Base-by-base conservation (phyloP, 805 yeast genomes). In the Hanseniaspora taiwanica region DNA sequence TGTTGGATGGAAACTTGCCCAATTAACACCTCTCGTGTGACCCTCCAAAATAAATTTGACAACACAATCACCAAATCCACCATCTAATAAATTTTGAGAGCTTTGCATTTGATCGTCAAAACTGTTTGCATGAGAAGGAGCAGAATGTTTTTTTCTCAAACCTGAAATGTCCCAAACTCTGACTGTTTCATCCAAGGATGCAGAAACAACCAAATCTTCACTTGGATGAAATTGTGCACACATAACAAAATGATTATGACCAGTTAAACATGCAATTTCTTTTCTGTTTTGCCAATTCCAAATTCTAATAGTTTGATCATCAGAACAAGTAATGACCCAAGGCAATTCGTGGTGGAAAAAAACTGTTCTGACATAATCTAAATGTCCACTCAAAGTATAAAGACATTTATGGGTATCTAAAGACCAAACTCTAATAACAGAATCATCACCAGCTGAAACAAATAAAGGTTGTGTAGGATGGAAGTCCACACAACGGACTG, bases 201-300 rank as follows among this genome's bases (percentile, higher is more conserved):
- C 93, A 25, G 95, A 83, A 20, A 91, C 96, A 51, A 91, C 79
- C 53, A 93, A 69, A 62, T 91, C 97, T 52, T 93, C 96, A 37
- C 78, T 67, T 35, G 96, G 96, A 59, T 91, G 99, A 72, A 91
- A 91, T 61, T 84, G 93, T 2, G 98, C 97, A 52, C 93, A 82
- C 91, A 91, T 84, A 42, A 91, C 96, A 62, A 93, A 91, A 65
- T 91, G 98, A 64, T 85, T 87, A 63, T 91, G 99, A 46, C 99
- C 98, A 6, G 98, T 89, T 50, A 91, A 66, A 54, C 96, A 85
- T 8, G 97, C 97, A 55, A 91, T 81, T 54, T 91, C 97, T 59
- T 86, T 89, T 52, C 98, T 78, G 60, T 87, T 87, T 68, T 93
- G 98, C 98, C 98, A 91, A 65, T 91, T 93, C 99, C 99, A 91